Evolutionary conservation across 371 early-diverging fungal genomes (phyloP).

Genomic region (Mortierella sp.): DNA sequence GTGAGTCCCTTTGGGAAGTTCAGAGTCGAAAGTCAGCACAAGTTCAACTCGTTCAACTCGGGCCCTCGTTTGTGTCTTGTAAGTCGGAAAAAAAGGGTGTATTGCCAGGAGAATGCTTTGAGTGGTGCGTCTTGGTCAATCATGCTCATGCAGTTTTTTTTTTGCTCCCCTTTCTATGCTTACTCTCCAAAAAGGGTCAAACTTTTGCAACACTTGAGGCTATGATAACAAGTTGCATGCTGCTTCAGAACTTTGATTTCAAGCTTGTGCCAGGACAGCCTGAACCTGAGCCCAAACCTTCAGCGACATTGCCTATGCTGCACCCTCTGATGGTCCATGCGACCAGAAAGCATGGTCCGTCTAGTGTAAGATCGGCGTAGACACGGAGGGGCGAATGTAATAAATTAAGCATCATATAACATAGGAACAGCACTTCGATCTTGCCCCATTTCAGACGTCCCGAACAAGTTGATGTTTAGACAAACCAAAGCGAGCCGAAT

Average conservation of each 20-base stretch:
- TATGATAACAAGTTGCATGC: slow-evolving; percentile 58
- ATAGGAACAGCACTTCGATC: too few relatives aligned
- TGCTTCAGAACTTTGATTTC: slow-evolving; percentile 60
- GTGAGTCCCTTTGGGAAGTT: slow-evolving; percentile 39
- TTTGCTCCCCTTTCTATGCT: too few relatives aligned
- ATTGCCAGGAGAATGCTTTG: not conserved
- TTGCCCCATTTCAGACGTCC: not conserved
- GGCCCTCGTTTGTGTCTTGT: slow-evolving; percentile 41
- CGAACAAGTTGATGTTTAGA: slow-evolving; percentile 33
- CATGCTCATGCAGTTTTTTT: not conserved
- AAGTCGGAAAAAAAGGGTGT: not conserved
- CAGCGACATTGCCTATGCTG: slow-evolving; percentile 35
- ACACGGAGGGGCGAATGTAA: too few relatives aligned
- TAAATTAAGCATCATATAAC: too few relatives aligned
- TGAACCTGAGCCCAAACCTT: slow-evolving; percentile 11
- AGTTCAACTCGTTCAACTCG: slow-evolving; percentile 42
- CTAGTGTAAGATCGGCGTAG: too few relatives aligned
- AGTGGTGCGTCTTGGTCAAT: not conserved
- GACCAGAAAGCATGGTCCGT: too few relatives aligned
- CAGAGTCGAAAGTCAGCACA: slow-evolving; percentile 35
- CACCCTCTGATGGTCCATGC: slow-evolving; percentile 20
- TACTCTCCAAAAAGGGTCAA: slow-evolving; percentile 53
- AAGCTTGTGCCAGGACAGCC: slow-evolving; percentile 56
- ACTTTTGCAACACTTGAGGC: slow-evolving; percentile 68
- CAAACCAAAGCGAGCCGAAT: too few relatives aligned